phyloP scores from a whole-genome alignment of 495 filamentous ascomycete species.

The Neurospora tetraspora region DNA sequence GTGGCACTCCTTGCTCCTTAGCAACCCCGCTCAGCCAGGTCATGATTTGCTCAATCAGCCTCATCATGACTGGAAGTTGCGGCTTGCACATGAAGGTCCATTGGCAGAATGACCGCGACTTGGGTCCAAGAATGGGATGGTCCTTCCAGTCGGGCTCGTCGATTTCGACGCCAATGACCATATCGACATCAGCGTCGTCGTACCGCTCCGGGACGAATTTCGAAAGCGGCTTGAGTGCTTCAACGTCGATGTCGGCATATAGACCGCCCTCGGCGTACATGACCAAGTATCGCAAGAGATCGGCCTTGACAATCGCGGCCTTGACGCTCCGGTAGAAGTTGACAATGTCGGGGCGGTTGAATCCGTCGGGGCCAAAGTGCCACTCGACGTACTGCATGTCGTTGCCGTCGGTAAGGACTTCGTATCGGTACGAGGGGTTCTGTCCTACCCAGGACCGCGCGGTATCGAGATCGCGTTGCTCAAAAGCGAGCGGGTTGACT shows the following conservation, averaged over 20 bases:
- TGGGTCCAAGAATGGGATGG: slow-evolving; percentile 51
- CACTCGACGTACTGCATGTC: slow-evolving; percentile 48
- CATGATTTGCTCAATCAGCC: slow-evolving; percentile 50
- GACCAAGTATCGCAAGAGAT: slow-evolving; percentile 49
- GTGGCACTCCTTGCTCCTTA: slow-evolving; percentile 38
- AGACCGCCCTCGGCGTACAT: slow-evolving; percentile 48
- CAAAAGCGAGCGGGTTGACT: slow-evolving; percentile 46
- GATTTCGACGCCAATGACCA: slow-evolving; percentile 57
- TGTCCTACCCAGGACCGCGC: slow-evolving; percentile 48
- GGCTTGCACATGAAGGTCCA: slow-evolving; percentile 61
- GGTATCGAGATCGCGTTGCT: slow-evolving; percentile 39
- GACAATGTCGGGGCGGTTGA: slow-evolving; percentile 53
- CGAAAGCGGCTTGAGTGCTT: slow-evolving; percentile 36
- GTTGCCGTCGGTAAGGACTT: slow-evolving; percentile 54
- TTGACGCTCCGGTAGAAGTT: slow-evolving; percentile 45
- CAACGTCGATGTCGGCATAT: slow-evolving; percentile 50
- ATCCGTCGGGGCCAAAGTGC: slow-evolving; percentile 45
- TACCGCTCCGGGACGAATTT: slow-evolving; percentile 45
- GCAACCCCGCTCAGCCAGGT: slow-evolving; percentile 47
- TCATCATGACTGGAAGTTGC: slow-evolving; percentile 50
- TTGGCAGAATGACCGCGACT: slow-evolving; percentile 55
- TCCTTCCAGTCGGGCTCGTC: slow-evolving; percentile 51
- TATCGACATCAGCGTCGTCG: slow-evolving; percentile 39
- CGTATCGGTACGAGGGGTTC: slow-evolving; percentile 52
- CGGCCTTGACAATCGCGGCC: slow-evolving; percentile 50